Conservation (phyloP, 768 basidiomycete species). For the Xerocomellus chrysenteron region DNA sequence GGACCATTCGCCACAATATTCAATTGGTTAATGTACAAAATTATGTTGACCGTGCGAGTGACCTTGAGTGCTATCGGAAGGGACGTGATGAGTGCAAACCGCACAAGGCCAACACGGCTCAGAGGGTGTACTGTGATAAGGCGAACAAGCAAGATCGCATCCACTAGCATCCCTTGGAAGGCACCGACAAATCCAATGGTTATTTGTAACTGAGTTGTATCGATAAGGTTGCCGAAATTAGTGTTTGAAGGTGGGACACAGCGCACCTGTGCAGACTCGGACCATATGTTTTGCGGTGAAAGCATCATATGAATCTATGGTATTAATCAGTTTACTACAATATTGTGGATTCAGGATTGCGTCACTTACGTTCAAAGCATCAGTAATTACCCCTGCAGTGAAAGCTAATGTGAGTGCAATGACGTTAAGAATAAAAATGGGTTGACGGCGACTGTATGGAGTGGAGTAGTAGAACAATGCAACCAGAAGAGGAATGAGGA, state of each 20-base stretch:
- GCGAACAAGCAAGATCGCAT: constrained; percentile 16
- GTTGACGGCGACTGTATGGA: constrained; percentile 11
- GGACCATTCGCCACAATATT: background rate
- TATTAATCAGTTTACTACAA: background rate
- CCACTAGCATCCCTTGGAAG: too few species aligned
- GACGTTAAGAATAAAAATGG: constrained; percentile 28
- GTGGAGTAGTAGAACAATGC: too few species aligned
- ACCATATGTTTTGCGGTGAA: constrained; percentile 12
- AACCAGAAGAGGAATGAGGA: too few species aligned
- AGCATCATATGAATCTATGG: constrained; percentile 22
- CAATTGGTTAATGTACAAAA: constrained; percentile 13
- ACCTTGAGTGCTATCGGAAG: constrained; percentile 24
- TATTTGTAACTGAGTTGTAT: too few species aligned
- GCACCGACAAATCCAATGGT: too few species aligned
- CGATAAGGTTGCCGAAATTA: too few species aligned
- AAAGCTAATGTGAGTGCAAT: constrained; percentile 7
- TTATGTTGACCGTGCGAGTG: constrained; percentile 15
- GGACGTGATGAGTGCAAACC: constrained; percentile 13
- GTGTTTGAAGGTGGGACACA: background rate
- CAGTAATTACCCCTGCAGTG: background rate
- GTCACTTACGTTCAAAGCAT: constrained; percentile 7
- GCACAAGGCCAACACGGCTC: constrained; percentile 3
- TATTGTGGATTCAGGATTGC: too few species aligned
- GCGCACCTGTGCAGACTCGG: constrained; percentile 7
- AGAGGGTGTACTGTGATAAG: constrained; percentile 20